phyloP scores from a whole-genome alignment of 805 yeast genomes.

The Hanseniaspora vineae region DNA sequence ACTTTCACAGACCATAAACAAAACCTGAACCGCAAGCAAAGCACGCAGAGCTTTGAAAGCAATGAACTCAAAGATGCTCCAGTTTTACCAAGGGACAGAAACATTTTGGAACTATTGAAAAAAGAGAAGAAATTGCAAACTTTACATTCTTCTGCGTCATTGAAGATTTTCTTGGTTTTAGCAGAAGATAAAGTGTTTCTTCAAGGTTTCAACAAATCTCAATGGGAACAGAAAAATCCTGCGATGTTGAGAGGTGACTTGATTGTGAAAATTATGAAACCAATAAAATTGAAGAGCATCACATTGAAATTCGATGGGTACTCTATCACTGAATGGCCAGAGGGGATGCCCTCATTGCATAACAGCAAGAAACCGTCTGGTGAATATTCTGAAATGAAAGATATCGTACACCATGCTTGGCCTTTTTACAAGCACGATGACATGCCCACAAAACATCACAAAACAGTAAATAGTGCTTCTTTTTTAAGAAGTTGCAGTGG shows the following conservation, averaged over 20 bases:
- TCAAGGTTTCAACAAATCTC: conserved; percentile 65
- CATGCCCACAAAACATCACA: conserved; percentile 12
- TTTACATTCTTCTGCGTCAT: conserved; percentile 30
- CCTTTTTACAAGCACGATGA: conserved; percentile 61
- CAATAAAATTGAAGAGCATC: conserved; percentile 56
- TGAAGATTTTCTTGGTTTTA: conserved; percentile 58
- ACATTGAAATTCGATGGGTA: conserved; percentile 50
- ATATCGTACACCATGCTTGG: conserved; percentile 75
- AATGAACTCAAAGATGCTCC: conserved; percentile 20
- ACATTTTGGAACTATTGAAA: conserved; percentile 22
- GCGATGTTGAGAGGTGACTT: conserved; percentile 72
- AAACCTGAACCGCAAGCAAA: too few relatives aligned
- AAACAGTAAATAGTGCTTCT: background rate
- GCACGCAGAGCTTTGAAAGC: background rate
- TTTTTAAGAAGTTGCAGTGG: conserved; percentile 9
- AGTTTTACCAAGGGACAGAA: conserved; percentile 38
- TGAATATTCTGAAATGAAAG: conserved; percentile 51
- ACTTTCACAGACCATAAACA: too few relatives aligned
- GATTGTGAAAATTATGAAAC: conserved; percentile 54
- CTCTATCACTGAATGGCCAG: conserved; percentile 90
- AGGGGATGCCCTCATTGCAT: conserved; percentile 89
- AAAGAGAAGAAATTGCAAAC: background rate
- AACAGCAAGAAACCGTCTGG: conserved; percentile 10
- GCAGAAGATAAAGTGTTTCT: conserved; percentile 73
- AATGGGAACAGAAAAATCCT: conserved; percentile 57